These are phyloP conservation scores for Populus euphratica DNA, from an alignment of 345 rosid species.

Conservation along the genomic window DNA sequence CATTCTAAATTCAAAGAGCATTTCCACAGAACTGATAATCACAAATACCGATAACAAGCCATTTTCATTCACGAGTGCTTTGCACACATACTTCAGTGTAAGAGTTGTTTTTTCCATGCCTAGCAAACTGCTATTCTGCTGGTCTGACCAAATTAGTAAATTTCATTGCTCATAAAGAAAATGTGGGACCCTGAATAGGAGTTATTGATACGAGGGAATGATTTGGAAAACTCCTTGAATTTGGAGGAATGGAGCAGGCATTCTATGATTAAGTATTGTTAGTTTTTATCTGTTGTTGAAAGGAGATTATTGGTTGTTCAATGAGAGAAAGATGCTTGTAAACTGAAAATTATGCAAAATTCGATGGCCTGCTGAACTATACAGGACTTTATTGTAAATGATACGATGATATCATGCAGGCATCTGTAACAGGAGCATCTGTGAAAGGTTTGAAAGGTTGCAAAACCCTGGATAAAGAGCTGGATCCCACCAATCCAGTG, in stretches of 20 bases:
- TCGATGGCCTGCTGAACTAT: conserved; percentile 8
- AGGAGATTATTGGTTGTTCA: not conserved
- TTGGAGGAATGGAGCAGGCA: not conserved
- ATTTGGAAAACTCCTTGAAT: not conserved
- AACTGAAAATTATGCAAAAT: not conserved
- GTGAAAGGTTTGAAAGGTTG: conserved; percentile 84
- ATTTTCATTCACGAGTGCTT: conserved; percentile 72
- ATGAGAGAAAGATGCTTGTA: not conserved
- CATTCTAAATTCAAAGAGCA: conserved; percentile 51
- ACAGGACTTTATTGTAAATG: not conserved
- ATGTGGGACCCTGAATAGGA: not conserved
- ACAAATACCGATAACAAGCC: conserved; percentile 73
- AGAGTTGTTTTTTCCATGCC: conserved; percentile 16
- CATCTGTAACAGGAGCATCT: conserved; percentile 67
- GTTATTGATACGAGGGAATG: too few relatives aligned
- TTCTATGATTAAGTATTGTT: not conserved
- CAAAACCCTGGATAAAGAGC: conserved; percentile 83
- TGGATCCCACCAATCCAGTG: conserved; percentile 76
- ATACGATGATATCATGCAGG: conserved; percentile 43
- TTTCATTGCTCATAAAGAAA: not conserved
- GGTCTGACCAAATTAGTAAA: not conserved
- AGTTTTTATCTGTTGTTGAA: not conserved
- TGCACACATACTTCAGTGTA: conserved; percentile 89
- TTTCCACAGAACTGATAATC: conserved; percentile 70
- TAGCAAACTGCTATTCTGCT: conserved; percentile 1